Conservation (phyloP, 768 basidiomycete genomes). For the Kwoniella shandongensis region DNA sequence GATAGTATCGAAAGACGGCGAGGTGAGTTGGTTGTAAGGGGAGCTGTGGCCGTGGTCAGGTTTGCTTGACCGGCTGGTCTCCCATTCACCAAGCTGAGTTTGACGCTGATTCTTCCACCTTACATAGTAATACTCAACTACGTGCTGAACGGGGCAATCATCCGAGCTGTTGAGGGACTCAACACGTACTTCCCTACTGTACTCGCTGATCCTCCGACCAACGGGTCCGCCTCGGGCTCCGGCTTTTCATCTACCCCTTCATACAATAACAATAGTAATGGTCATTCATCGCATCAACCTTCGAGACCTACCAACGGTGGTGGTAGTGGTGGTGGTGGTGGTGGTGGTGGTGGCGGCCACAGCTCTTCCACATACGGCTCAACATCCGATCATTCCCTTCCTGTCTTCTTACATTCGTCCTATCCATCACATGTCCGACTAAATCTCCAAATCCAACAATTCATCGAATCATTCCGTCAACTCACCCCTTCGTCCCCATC, state of each 20-base stretch:
- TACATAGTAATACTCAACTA: constrained; percentile 66
- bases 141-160: constrained; percentile 74
- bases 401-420: constrained; percentile 56
- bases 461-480: constrained; percentile 72
- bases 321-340: not conserved
- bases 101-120: not conserved
- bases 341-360: not conserved
- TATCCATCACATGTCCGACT: constrained; percentile 73
- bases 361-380: not conserved
- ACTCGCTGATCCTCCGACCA: constrained; percentile 52
- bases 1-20: constrained; percentile 29
- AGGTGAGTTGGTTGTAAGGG: constrained; percentile 19
- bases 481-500: constrained; percentile 64
- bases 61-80: not conserved
- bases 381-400: constrained; percentile 17
- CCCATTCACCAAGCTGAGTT: not conserved
- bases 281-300: not conserved
- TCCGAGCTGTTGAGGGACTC: constrained; percentile 67
- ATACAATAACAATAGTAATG: constrained; percentile 8
- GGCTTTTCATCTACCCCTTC: not conserved
- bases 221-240: constrained; percentile 2
- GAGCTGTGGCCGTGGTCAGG: too few relatives aligned
- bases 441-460: constrained; percentile 82
- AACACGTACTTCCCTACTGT: constrained; percentile 75
- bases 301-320: not conserved